Evolutionary conservation across 2,329 filamentous ascomycete genomes (phyloP), one percentile per base, ranked within the genome.

Genomic region (Diaporthe vaccinii): DNA sequence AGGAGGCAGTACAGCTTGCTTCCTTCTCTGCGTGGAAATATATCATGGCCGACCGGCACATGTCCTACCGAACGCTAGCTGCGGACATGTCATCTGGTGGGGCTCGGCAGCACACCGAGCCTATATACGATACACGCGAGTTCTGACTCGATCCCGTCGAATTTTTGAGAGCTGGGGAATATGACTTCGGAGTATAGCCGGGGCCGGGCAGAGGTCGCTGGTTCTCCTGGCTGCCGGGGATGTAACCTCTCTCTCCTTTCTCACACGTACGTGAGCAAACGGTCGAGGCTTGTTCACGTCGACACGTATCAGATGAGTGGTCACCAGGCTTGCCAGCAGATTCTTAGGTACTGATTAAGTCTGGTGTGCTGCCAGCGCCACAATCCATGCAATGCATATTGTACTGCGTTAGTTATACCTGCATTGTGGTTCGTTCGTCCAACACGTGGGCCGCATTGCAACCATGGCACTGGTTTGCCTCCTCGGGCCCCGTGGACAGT

Each of bases 371-470:
- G 17, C 62, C 15, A 59, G 12, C 10, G 12, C 28, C 31, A 15
- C 14, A 22, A 14, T 8, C 36, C 12, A 39, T 39, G 36, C 36
- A 28, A 31, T 46, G 41, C 20, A 51, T 36, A 51, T 15, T 15
- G 41, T 1, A 65, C 44, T 10, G 1, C 31, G 8, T 10, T 15
- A 34, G 41, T 17, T 28, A 12, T 65, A 51, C 10, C 49, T 14
- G 9, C 44, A 67, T 28, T 44, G 20, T 25, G 28, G 62, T 49
- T 67, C 28, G 41, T 22, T 28, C 25, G 62, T 34, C 44, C 41
- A 34, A 44, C 62, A 67, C 62, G 62, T 67, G 62, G 62, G 62
- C 62, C 51, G 62, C 41, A 49, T 51, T 51, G 28, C 44, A 67
- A 51, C 44, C 44, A 5, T 36, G 28, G 44, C 5, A 49, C 53